Evolutionary conservation across 2,329 filamentous ascomycete genomes (phyloP), one percentile per base, ranked within the genome.

Genomic region (Fusarium denticulatum): DNA sequence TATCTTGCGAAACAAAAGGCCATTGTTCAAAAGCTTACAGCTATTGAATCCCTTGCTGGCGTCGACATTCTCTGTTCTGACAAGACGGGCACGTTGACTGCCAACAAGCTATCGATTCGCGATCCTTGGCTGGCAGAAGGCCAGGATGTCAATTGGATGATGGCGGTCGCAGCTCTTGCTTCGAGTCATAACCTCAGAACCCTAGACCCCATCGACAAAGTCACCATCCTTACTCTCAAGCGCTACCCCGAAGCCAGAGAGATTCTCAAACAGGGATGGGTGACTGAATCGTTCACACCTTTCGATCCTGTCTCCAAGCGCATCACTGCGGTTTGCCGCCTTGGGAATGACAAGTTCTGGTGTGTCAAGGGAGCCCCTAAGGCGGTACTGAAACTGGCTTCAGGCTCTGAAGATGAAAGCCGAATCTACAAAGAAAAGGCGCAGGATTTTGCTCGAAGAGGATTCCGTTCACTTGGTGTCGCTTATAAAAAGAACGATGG

Each of bases 61-160:
- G 70, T 72, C 3, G 70, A 72, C 10, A 72, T 72, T 5, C 46
- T 73, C 4, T 73, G 70, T 32, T 73, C 70, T 0, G 70, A 73
- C 32, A 73, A 73, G 22, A 73, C 70, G 0, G 70, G 70, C 11
- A 73, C 70, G 0, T 7, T 73, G 46, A 73, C 70, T 0, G 70
- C 70, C 0, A 73, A 73, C 1, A 73, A 73, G 1, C 57, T 73
- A 10, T 71, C 65, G 3, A 71, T 73, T 7, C 22, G 70, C 2
- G 70, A 73, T 5, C 70, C 6, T 67, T 73, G 28, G 70, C 50
- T n/a, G 24, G 20, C 65, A 11, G 70, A 73, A 34, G 70, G 70
- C 2, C 37, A 70, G 2, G 70, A 73, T 0, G 70, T 73, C 20
- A 71, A 73, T 9, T 73, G 70, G 70, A 73, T 73, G 70, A 73